A percentile compares a stretch with the other conserved stretches of the same genome.
Evolutionary conservation across 192 early-diverging fungal species (phyloP).

Genomic region (Glomus cerebriforme): DNA sequence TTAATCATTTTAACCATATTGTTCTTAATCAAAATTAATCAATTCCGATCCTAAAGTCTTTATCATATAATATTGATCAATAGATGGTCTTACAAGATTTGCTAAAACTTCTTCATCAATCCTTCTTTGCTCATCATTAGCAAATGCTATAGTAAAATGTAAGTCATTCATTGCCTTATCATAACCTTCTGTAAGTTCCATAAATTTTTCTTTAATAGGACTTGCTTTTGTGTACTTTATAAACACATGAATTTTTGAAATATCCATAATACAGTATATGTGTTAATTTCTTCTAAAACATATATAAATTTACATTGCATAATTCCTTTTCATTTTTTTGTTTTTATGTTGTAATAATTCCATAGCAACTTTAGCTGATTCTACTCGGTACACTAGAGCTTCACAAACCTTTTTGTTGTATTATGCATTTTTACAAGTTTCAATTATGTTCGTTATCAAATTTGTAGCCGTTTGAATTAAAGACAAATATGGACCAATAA

Average conservation of each 20-base stretch:
- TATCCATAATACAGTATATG: constrained; percentile 9
- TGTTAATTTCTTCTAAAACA: constrained; percentile 18
- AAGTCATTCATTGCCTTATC: not conserved
- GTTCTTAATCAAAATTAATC: no score
- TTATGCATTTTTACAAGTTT: constrained; percentile 7
- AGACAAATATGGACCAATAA: no score
- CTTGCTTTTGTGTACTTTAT: not conserved
- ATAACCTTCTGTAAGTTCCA: not conserved
- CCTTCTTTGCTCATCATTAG: not conserved
- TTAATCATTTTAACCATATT: no score
- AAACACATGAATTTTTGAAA: constrained; percentile 8
- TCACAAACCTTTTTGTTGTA: constrained; percentile 29
- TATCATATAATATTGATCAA: not conserved
- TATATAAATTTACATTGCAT: not conserved
- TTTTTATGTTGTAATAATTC: not conserved
- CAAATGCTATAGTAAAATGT: not conserved
- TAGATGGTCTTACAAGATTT: not conserved
- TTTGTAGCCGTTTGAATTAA: no score
- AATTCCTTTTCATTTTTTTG: not conserved
- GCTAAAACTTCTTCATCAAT: not conserved
- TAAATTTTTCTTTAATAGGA: not conserved
- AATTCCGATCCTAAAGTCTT: no score
- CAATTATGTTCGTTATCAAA: not conserved
- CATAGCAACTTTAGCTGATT: not conserved
- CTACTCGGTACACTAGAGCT: not conserved